Evolutionary conservation across 2,329 filamentous ascomycete species (phyloP).

Genomic region (Fusarium scirpi): DNA sequence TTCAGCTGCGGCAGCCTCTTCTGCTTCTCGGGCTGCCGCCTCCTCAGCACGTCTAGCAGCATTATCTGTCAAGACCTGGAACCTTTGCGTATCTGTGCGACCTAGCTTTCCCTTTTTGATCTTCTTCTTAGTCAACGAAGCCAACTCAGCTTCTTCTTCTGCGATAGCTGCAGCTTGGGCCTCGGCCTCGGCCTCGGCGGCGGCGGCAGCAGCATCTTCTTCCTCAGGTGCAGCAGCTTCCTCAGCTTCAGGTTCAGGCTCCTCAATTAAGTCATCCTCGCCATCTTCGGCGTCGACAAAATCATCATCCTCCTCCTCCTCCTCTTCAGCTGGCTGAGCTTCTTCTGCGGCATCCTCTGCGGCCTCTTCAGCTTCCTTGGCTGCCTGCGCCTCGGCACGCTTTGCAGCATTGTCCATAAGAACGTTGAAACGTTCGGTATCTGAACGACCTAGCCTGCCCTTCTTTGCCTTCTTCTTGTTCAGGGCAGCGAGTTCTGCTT

Average conservation of each 20-base stretch:
- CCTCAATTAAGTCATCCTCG: slow-evolving; percentile 13
- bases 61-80: slow-evolving; percentile 23
- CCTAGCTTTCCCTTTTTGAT: slow-evolving; percentile 52
- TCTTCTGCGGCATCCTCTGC: slow-evolving; percentile 45
- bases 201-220: slow-evolving; percentile 44
- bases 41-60: slow-evolving; percentile 27
- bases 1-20: slow-evolving; percentile 49
- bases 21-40: slow-evolving; percentile 23
- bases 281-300: slow-evolving; percentile 33
- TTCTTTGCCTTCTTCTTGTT: slow-evolving; percentile 56
- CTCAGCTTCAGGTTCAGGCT: slow-evolving; percentile 5
- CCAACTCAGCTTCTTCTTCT: slow-evolving; percentile 58
- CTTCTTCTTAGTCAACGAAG: slow-evolving; percentile 52
- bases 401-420: slow-evolving; percentile 43
- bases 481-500: slow-evolving; percentile 52
- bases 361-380: slow-evolving; percentile 37
- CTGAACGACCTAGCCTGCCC: slow-evolving; percentile 43
- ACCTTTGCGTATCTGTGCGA: slow-evolving; percentile 41
- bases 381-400: slow-evolving; percentile 47
- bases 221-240: slow-evolving; percentile 30
- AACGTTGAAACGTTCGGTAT: slow-evolving; percentile 39
- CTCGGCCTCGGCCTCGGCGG: slow-evolving; percentile 22
- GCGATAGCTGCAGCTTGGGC: slow-evolving; percentile 36
- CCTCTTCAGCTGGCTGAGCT: slow-evolving; percentile 50
- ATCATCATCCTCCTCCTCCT: slow-evolving; percentile 45